phyloP scores from a whole-genome alignment of 2,329 filamentous ascomycete species.

The Myrmaecium sp. region DNA sequence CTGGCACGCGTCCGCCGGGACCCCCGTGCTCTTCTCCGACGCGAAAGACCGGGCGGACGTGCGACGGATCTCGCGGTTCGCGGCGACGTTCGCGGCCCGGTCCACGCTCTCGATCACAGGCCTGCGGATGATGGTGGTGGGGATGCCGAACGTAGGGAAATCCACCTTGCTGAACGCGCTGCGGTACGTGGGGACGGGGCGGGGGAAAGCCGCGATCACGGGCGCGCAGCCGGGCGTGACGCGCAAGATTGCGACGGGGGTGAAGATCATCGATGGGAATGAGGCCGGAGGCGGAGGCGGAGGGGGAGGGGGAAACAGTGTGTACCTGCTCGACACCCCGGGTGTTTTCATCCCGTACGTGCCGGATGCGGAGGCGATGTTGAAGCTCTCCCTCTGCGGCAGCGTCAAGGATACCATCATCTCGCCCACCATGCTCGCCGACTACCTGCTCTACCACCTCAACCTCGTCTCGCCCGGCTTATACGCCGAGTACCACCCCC shows the following conservation, averaged over 20 bases:
- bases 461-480: constrained; percentile 48
- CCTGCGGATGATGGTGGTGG: constrained; percentile 73
- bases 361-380: constrained; percentile 68
- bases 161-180: constrained; percentile 84
- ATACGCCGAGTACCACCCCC: constrained; percentile 46
- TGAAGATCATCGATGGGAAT: constrained; percentile 56
- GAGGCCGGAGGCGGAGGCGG: constrained; percentile 10
- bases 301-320: constrained; percentile 29
- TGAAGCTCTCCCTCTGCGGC: constrained; percentile 83
- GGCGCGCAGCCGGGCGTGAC: constrained; percentile 83
- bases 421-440: constrained; percentile 58
- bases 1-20: constrained; percentile 36
- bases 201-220: constrained; percentile 59
- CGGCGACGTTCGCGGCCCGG: constrained; percentile 33
- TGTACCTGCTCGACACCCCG: constrained; percentile 82
- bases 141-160: constrained; percentile 97
- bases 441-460: constrained; percentile 76
- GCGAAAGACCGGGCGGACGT: constrained; percentile 28
- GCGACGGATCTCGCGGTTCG: constrained; percentile 30
- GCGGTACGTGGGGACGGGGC: constrained; percentile 48
- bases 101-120: constrained; percentile 50
- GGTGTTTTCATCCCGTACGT: constrained; percentile 94
- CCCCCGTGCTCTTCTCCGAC: constrained; percentile 34
- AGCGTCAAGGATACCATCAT: constrained; percentile 84
- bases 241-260: constrained; percentile 62